Percentiles rank a stretch among this genome's conserved stretches.
phyloP scores from a whole-genome alignment of 768 basidiomycete species.

The Saitozyma sp. region DNA sequence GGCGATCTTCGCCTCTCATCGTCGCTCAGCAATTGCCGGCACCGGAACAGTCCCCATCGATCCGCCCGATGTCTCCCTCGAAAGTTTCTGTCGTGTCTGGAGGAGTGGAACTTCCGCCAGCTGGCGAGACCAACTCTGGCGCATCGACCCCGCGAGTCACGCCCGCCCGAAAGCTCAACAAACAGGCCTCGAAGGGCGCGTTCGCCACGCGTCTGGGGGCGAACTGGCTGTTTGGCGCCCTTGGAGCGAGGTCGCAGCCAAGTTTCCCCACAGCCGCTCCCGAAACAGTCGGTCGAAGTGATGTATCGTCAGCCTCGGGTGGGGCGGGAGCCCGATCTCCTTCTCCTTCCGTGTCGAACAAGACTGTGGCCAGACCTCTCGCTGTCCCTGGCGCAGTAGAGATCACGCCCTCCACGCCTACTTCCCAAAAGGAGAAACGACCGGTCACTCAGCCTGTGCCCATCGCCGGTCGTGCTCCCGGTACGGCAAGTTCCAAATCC shows the following conservation, averaged over 20 bases:
- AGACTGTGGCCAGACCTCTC: slow-evolving; percentile 11
- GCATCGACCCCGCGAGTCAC: slow-evolving; percentile 38
- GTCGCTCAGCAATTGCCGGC: too few species aligned
- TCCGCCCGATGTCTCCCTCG: slow-evolving; percentile 17
- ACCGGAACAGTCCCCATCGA: slow-evolving; percentile 2
- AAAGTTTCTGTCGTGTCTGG: slow-evolving; percentile 18
- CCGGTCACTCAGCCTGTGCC: slow-evolving; percentile 23
- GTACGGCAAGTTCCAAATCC: slow-evolving; percentile 20
- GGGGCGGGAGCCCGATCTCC: slow-evolving; percentile 6
- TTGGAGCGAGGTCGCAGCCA: slow-evolving; percentile 36
- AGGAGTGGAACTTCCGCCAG: slow-evolving; percentile 1
- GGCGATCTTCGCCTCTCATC: too few species aligned
- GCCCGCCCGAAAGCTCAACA: slow-evolving; percentile 32
- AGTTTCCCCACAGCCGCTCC: slow-evolving; percentile 40
- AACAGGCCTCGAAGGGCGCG: slow-evolving; percentile 31
- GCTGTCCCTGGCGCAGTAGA: slow-evolving; percentile 31
- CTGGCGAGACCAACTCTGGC: slow-evolving; percentile 22
- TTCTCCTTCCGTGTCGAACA: slow-evolving; percentile 13
- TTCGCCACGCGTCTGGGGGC: slow-evolving; percentile 36
- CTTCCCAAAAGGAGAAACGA: slow-evolving; percentile 2
- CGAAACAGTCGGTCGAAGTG: slow-evolving; percentile 33
- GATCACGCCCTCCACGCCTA: slow-evolving; percentile 20
- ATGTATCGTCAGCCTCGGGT: slow-evolving; percentile 22
- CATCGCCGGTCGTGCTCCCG: slow-evolving; percentile 11
- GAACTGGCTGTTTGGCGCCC: slow-evolving; percentile 40